Conservation (phyloP, 116 monocot species). For the Zostera marina region DNA sequence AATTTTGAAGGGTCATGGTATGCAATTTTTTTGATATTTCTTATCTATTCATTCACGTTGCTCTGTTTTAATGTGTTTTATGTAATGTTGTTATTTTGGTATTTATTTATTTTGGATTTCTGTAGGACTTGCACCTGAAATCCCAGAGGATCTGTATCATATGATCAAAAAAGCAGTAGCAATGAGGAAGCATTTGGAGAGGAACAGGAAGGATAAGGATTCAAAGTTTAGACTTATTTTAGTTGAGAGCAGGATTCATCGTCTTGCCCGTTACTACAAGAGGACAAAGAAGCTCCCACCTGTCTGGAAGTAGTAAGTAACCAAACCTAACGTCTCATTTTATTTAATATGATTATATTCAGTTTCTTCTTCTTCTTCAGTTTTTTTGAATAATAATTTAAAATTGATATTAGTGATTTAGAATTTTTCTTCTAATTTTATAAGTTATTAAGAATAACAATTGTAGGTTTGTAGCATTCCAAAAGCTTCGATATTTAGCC, state of each 20-base stretch:
- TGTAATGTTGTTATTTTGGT: neutral
- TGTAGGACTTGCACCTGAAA: constrained; percentile 56
- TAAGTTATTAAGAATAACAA: no score
- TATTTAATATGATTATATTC: neutral
- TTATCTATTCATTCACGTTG: neutral
- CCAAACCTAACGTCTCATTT: neutral
- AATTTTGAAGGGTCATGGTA: constrained; percentile 67
- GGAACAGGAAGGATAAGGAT: constrained; percentile 87
- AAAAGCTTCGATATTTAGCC: no score
- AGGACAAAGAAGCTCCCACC: constrained; percentile 80
- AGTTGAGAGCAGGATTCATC: constrained; percentile 86
- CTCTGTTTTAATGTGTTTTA: neutral
- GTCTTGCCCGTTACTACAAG: constrained; percentile 84
- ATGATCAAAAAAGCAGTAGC: constrained; percentile 87
- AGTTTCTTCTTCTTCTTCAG: no score
- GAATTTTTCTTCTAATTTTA: no score
- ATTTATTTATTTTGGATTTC: neutral
- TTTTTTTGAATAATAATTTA: neutral
- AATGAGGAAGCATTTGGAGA: constrained; percentile 76
- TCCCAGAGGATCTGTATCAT: constrained; percentile 83
- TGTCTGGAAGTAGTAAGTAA: constrained; percentile 73
- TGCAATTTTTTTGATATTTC: neutral
- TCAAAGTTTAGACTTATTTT: constrained; percentile 78
- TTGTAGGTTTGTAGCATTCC: no score
- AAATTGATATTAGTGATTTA: no score